These are phyloP conservation scores for Fusarium nisikadoi DNA, from an alignment of 2,329 filamentous ascomycete species.

Conservation along the genomic window DNA sequence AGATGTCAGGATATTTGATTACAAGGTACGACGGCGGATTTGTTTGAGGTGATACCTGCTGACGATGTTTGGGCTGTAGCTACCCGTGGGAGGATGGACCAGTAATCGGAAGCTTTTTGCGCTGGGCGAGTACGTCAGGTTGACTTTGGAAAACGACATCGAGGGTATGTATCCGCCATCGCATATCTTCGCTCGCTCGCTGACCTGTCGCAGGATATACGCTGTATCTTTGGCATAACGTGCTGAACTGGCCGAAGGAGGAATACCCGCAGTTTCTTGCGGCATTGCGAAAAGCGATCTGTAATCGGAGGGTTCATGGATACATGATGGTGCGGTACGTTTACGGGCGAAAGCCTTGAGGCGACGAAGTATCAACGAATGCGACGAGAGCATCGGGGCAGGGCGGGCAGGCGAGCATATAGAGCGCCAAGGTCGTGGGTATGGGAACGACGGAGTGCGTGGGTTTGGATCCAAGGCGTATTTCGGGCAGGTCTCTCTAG, in stretches of 20 bases:
- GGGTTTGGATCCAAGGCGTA: not conserved
- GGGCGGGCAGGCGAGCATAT: not conserved
- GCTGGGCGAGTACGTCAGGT: constrained; percentile 31
- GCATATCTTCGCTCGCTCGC: not conserved
- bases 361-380: not conserved
- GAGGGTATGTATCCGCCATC: constrained; percentile 10
- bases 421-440: not conserved
- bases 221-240: constrained; percentile 29
- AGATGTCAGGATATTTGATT: constrained; percentile 28
- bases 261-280: constrained; percentile 34
- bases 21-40: constrained; percentile 18
- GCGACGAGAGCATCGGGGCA: not conserved
- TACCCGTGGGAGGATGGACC: constrained; percentile 39
- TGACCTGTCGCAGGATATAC: constrained; percentile 28
- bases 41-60: not conserved
- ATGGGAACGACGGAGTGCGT: not conserved
- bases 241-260: constrained; percentile 34
- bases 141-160: constrained; percentile 41
- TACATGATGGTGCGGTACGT: constrained; percentile 39
- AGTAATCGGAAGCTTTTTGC: constrained; percentile 36
- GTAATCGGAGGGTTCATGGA: constrained; percentile 31
- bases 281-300: constrained; percentile 17
- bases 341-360: constrained; percentile 31
- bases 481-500: not conserved
- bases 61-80: constrained; percentile 2